Conservation (phyloP, 2,329 filamentous ascomycete genomes). For the Pseudogymnoascus sp. region DNA sequence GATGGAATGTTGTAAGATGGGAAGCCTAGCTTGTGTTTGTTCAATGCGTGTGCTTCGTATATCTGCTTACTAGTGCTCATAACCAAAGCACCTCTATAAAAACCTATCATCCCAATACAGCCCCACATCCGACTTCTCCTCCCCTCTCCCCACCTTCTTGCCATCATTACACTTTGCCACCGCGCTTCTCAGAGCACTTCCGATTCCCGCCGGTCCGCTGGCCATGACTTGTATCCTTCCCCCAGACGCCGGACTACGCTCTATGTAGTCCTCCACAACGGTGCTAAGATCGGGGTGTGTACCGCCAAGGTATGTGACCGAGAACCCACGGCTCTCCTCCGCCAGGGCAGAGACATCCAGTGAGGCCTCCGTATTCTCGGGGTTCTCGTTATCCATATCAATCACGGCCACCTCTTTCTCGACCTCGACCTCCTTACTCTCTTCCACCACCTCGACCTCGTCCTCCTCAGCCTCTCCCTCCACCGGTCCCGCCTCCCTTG, state of each 20-base stretch:
- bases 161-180: slow-evolving; percentile 47
- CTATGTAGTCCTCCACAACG: slow-evolving; percentile 42
- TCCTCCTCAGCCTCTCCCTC: not conserved
- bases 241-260: slow-evolving; percentile 30
- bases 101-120: slow-evolving; percentile 51
- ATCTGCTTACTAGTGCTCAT: not conserved
- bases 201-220: slow-evolving; percentile 53
- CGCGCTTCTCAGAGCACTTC: slow-evolving; percentile 45
- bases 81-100: not conserved
- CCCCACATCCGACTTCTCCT: slow-evolving; percentile 46
- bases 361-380: slow-evolving; percentile 23
- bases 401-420: slow-evolving; percentile 22
- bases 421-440: slow-evolving; percentile 14
- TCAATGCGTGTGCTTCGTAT: not conserved
- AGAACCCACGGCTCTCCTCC: slow-evolving; percentile 9
- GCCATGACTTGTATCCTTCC: slow-evolving; percentile 49
- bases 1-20: not conserved
- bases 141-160: slow-evolving; percentile 46
- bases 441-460: not conserved
- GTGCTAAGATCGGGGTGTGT: slow-evolving; percentile 38
- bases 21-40: not conserved
- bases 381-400: not conserved
- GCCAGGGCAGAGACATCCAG: not conserved
- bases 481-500: not conserved
- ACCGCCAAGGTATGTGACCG: slow-evolving; percentile 12